Base-by-base conservation (phyloP, 768 basidiomycete genomes). In the Paxillus ammoniavirescens region DNA sequence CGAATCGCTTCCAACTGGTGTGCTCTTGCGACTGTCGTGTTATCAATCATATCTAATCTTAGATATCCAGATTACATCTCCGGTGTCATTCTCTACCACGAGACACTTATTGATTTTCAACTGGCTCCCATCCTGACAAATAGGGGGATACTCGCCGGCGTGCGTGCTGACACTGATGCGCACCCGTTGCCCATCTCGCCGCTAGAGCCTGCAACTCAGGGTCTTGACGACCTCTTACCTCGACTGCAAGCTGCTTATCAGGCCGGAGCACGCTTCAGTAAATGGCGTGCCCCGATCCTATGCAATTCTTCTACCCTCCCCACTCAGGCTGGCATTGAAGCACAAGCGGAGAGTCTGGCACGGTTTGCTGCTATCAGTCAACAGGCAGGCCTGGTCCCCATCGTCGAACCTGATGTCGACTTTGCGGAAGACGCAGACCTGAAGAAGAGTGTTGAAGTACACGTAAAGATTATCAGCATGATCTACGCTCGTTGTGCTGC, bases 371-470 rank as follows among this genome's bases (percentile, higher is more conserved):
- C 76, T 1, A 73, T 80, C 52, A 81, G 76, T 60, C 78, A 80
- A 57, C 72, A 79, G 62, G 78, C 77, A 1, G 76, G 77, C 28
- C 59, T 81, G 18, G 77, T 80, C n/a, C 78, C 79, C 4, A 77
- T 81, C 50, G 73, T 81, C 7, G 79, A 81, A 58, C 80, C 77
- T 12, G 80, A 81, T 58, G 74, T 80, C 17, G 76, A 81, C 59
- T 79, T 80, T 55, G 67, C 71, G 23, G 78, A 69, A 31, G 78
- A 81, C 41, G 76, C 78, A 18, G 73, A 76, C 56, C 59, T 81
- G 48, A 67, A 63, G 35, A 68, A 77, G 55, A 80, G 77, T 52
- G 70, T 71, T 1, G 75, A 79, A 54, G 72, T 81, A 36, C 78
- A 80, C 46, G 69, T 77, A 59, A 72, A 71, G 64, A 73, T 74